phyloP scores from a whole-genome alignment of 2,329 filamentous ascomycete genomes.

The Curvularia eragrostidis region DNA sequence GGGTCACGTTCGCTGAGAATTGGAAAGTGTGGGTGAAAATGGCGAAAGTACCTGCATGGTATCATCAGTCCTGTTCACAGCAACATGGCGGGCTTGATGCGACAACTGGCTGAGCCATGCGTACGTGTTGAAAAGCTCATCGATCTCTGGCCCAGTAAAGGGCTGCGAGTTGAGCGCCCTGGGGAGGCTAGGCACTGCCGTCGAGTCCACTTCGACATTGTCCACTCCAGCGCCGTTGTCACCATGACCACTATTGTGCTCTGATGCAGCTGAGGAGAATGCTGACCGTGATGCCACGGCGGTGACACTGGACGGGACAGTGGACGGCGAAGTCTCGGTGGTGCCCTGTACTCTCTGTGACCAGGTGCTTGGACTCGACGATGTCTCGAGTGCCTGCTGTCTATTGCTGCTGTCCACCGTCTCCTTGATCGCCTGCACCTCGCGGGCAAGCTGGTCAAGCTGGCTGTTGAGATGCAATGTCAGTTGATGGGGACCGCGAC shows the following conservation, averaged over 20 bases:
- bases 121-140: neutral
- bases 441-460: neutral
- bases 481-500: neutral
- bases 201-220: neutral
- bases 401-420: neutral
- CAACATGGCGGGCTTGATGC: neutral
- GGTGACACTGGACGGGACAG: neutral
- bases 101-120: neutral
- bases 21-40: neutral
- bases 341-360: neutral
- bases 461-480: neutral
- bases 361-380: neutral
- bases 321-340: neutral
- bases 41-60: neutral
- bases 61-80: neutral
- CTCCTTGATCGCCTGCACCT: neutral
- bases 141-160: neutral
- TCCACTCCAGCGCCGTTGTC: neutral
- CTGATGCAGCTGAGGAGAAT: neutral
- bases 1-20: neutral
- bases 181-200: neutral
- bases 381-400: neutral
- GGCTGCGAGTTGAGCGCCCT: neutral
- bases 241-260: neutral
- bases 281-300: neutral